A percentile compares a stretch with the other conserved stretches of the same genome.
phyloP scores from a whole-genome alignment of 768 basidiomycete species.

The Clitopilus passeckerianus region DNA sequence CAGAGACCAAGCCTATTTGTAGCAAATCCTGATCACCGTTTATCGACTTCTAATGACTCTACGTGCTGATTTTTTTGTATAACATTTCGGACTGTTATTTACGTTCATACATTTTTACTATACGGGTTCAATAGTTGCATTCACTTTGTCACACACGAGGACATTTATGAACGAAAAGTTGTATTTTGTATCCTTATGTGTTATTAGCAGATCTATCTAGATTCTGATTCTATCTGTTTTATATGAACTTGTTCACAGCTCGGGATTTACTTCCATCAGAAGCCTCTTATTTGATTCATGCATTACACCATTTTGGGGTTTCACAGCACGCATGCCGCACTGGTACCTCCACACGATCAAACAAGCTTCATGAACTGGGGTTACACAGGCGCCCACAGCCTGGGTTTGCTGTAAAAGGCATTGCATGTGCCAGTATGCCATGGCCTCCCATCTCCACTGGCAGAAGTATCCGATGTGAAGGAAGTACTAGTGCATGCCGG shows the following conservation, averaged over 20 bases:
- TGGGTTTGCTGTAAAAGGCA: background rate
- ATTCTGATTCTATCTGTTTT: background rate
- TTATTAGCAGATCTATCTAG: background rate
- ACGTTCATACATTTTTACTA: slow-evolving; percentile 1
- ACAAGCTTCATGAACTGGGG: background rate
- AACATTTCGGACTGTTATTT: background rate
- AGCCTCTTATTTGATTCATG: background rate
- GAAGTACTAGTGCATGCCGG: background rate
- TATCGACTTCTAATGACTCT: slow-evolving; percentile 13
- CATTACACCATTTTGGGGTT: background rate
- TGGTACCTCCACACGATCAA: background rate
- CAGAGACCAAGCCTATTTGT: slow-evolving; percentile 62
- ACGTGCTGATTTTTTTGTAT: slow-evolving; percentile 2
- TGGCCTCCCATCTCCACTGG: background rate
- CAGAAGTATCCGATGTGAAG: background rate
- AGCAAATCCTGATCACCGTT: slow-evolving; percentile 60
- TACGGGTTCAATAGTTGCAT: background rate
- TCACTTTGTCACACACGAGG: background rate
- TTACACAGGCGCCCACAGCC: background rate
- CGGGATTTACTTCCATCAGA: background rate
- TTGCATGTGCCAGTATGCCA: background rate
- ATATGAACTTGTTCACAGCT: background rate
- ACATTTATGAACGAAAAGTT: slow-evolving; percentile 1
- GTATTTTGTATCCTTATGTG: background rate
- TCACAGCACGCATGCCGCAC: background rate